Percentiles rank a stretch among this genome's conserved stretches.
phyloP scores from a whole-genome alignment of 345 rosid genomes.

The Lenwebbia sp. region DNA sequence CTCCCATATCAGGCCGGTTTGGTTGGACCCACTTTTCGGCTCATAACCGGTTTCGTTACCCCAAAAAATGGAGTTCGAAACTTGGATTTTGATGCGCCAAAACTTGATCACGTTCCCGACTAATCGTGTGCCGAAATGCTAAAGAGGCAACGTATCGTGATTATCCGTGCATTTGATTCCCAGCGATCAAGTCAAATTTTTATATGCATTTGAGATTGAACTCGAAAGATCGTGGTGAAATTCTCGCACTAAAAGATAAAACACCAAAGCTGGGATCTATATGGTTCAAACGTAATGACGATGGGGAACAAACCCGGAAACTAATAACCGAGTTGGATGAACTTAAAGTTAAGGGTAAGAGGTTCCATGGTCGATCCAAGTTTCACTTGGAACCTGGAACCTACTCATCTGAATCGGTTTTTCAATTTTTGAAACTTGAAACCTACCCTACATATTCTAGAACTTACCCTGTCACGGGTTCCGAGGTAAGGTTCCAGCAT shows the following conservation, averaged over 20 bases:
- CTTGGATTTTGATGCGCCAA: neutral
- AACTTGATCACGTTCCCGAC: neutral
- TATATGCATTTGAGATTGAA: neutral
- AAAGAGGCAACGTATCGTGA: neutral
- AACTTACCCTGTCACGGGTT: too few relatives aligned
- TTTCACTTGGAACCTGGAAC: too few relatives aligned
- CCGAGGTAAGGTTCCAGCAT: too few relatives aligned
- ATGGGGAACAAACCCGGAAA: neutral
- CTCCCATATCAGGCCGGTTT: too few relatives aligned
- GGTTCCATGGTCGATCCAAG: too few relatives aligned
- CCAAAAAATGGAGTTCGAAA: neutral
- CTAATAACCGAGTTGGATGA: neutral
- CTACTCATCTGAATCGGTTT: too few relatives aligned
- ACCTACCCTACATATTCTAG: too few relatives aligned
- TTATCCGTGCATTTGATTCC: neutral
- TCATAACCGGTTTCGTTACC: neutral
- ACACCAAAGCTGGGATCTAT: neutral
- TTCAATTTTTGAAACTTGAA: too few relatives aligned
- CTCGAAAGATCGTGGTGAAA: neutral
- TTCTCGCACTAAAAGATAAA: neutral
- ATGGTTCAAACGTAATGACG: neutral
- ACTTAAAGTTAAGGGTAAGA: neutral
- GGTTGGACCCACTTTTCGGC: neutral
- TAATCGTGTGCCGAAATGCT: neutral
- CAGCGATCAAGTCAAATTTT: neutral